These are phyloP conservation scores for Colletotrichum sp. DNA, from an alignment of 2,329 filamentous ascomycete genomes.

Conservation along the genomic window DNA sequence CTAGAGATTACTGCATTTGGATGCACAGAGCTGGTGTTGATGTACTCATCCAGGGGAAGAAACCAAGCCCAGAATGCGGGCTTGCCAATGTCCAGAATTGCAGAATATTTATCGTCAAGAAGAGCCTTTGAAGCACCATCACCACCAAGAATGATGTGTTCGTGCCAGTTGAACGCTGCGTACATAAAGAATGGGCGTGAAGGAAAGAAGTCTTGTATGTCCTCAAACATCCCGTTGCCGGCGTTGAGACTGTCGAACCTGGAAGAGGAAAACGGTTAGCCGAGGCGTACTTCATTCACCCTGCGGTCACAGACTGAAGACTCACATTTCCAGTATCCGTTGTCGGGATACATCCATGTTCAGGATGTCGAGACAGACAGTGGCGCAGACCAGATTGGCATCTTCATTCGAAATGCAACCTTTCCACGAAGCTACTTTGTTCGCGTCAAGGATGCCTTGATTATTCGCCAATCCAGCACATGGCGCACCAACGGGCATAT, in stretches of 20 bases:
- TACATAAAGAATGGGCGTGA: neutral
- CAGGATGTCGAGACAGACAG: neutral
- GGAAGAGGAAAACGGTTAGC: neutral
- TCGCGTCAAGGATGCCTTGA: neutral
- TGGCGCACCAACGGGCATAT: neutral
- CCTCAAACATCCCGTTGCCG: neutral
- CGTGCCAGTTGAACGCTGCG: neutral
- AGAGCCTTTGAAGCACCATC: neutral
- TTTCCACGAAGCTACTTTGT: neutral
- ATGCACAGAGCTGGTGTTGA: neutral
- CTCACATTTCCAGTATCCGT: neutral
- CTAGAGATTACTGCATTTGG: neutral
- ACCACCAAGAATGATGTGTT: neutral
- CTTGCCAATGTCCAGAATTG: neutral
- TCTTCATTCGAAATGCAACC: neutral
- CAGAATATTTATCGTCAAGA: neutral
- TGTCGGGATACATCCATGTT: neutral
- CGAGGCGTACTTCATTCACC: neutral
- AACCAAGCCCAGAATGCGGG: neutral
- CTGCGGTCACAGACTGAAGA: neutral
- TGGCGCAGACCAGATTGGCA: neutral
- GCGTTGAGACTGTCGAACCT: neutral
- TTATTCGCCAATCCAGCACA: neutral
- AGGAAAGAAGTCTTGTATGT: neutral
- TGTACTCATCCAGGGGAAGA: neutral